Evolutionary conservation across 179 eudicot genomes (phyloP).

Genomic region (Pouteria campechiana): DNA sequence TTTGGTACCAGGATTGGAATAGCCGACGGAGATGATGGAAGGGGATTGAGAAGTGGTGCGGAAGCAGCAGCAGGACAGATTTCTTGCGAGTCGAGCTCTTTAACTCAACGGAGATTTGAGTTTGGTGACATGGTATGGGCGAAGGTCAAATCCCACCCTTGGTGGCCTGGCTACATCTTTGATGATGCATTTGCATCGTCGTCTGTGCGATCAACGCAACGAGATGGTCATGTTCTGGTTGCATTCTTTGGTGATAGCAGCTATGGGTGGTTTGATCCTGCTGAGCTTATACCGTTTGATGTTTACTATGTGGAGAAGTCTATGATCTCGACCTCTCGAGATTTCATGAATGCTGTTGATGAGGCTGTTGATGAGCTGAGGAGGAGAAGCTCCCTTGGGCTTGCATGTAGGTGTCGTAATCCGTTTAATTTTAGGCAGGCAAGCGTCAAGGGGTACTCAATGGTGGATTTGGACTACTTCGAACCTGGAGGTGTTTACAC

Average conservation of each 20-base stretch:
- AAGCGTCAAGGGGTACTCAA: neutral
- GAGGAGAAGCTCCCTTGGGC: constrained; percentile 8
- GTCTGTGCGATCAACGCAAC: constrained; percentile 25
- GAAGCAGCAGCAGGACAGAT: too few species aligned
- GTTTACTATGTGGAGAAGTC: constrained; percentile 32
- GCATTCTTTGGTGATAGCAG: constrained; percentile 54
- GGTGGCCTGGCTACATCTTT: constrained; percentile 63
- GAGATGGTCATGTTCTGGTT: constrained; percentile 39
- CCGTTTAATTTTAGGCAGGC: neutral
- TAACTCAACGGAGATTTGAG: too few species aligned
- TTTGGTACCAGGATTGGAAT: too few species aligned
- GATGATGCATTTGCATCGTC: constrained; percentile 34
- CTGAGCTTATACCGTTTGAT: constrained; percentile 30
- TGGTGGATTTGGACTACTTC: constrained; percentile 7
- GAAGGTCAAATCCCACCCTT: constrained; percentile 50
- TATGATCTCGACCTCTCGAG: neutral
- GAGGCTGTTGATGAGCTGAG: constrained; percentile 5
- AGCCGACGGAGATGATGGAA: too few species aligned
- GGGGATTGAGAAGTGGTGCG: too few species aligned
- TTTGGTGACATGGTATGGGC: constrained; percentile 64
- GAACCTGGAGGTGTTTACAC: constrained; percentile 3
- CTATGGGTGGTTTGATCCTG: constrained; percentile 46
- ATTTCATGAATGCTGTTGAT: constrained; percentile 2
- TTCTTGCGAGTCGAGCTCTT: too few species aligned
- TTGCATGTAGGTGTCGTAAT: constrained; percentile 7